Base-by-base conservation (phyloP, 352 stramenopile species). In the Phytopythium boreale region DNA sequence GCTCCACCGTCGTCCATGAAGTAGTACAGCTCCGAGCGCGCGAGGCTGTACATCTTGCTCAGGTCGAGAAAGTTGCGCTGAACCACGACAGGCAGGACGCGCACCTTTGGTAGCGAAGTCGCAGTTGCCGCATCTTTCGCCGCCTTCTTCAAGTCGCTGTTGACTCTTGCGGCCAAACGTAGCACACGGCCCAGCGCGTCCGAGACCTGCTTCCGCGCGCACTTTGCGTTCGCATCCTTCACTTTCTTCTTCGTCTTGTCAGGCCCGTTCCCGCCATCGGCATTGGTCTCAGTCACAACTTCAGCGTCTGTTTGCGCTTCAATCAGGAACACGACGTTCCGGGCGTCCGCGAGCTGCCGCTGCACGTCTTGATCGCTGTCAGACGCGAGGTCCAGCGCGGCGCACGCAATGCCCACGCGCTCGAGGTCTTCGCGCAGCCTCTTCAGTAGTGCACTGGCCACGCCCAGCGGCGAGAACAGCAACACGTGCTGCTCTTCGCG, bases 41-140 rank as follows among this genome's bases (percentile, higher is more conserved):
- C 71, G 14, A 92, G 71, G 20, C 75, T 90, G 69, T 92, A 92
- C 65, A 90, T 71, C 51, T 90, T 88, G 70, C 81, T 90, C 27
- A 90, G 74, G 58, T 88, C 82, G 8, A 92, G 49, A 31, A 88
- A 87, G 57, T 92, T 84, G 29, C 43, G 59, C 24, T 82, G 77
- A 37, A 83, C 76, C 6, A 89, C 63, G 15, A 93, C 69, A 0
- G 84, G 81, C 11, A 88, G 73, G 31, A 93, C 79, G 14, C 62
- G 76, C 52, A 73, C 75, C 20, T 62, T 47, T 5, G 68, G 72
- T 7, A 29, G 20, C 10, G 1, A 8, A 11, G 34, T 7, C 5
- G 34, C 4, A 19, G 27, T 66, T 4, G 68, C n/a, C 15, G 59
- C 17, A 11, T 22, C 63, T 22, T 74, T 67, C 4, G 73, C 70